Base-by-base conservation (phyloP, 2,329 filamentous ascomycete genomes). In the Aureobasidium lini region DNA sequence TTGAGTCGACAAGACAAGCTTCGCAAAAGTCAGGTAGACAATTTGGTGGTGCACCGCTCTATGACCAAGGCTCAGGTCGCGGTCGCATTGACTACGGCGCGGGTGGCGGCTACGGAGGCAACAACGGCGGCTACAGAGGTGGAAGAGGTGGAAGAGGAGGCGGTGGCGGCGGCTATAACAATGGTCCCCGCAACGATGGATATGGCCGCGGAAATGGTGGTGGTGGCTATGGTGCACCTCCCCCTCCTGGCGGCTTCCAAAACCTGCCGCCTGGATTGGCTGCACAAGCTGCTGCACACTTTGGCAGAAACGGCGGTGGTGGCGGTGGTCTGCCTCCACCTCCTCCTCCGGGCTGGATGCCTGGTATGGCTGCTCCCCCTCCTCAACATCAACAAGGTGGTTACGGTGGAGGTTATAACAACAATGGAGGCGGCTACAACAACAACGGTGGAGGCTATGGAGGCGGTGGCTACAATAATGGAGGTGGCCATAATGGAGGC, bases 1-100 rank as follows among this genome's bases (percentile, higher is more conserved):
- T 93, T 57, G 87, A 92, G 64, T 80, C 82, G 7, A 82, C 92
- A 44, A 84, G 85, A 69, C 80, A 81, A 57, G 86, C 87, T 69
- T 78, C 86, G 36, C 77, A 82, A 58, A 81, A 83, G 62, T 79
- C 81, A 23, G 86, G 89, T n/a, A 82, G 90, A 57, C 83, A 81
- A 49, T 84, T 84, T 66, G 87, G 88, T 11, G 88, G 88, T 37
- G 87, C 80, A 5, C 85, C 85, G 16, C 76, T 89, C 47, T 76
- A 75, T 62, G 72, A 73, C 13, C 73, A 76, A 58, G 72, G 73
- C 10, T 75, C 77, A 61, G 74, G 75, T 50, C 77, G 76, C 16
- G 42, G 65, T 63, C 47, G 66, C 64, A 63, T 67, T n/a, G 60
- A 67, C 46, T 57, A 57, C 11, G 40, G 48, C 9, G 39, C 36